phyloP scores from a whole-genome alignment of 768 basidiomycete genomes.

The Kwoniella botswanensis region DNA sequence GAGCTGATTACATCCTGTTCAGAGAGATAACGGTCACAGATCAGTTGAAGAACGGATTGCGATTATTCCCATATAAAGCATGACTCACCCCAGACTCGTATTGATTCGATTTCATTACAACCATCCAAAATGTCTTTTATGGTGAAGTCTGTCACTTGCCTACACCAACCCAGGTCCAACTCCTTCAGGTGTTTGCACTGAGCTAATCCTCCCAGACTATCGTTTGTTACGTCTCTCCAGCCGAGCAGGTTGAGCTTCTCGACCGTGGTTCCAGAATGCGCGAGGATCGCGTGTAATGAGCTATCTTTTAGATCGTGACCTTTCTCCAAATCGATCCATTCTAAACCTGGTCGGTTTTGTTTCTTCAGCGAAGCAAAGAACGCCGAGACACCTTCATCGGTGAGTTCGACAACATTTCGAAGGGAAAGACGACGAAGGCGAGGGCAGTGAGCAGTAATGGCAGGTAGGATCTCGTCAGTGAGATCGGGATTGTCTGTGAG shows the following conservation, averaged over 20 bases:
- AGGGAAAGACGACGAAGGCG: constrained; percentile 66
- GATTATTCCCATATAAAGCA: too few relatives aligned
- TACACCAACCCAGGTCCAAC: constrained; percentile 84
- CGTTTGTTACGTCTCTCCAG: constrained; percentile 68
- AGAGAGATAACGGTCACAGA: background rate
- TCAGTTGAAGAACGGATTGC: background rate
- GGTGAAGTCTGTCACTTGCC: constrained; percentile 79
- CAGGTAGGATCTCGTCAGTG: constrained; percentile 63
- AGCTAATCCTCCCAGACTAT: constrained; percentile 60
- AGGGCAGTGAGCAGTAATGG: constrained; percentile 65
- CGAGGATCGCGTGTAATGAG: constrained; percentile 69
- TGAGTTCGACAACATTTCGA: constrained; percentile 67
- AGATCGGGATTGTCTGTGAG: constrained; percentile 73
- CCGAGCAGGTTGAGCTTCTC: constrained; percentile 74
- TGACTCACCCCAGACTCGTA: constrained; percentile 63
- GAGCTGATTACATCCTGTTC: constrained; percentile 55
- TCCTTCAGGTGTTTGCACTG: constrained; percentile 61
- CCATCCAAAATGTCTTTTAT: constrained; percentile 70
- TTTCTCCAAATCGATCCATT: constrained; percentile 67
- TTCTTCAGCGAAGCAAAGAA: constrained; percentile 71
- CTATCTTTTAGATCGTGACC: constrained; percentile 65
- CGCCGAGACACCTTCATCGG: constrained; percentile 70
- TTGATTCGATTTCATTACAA: constrained; percentile 60
- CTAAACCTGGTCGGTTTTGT: constrained; percentile 41
- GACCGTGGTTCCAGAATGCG: constrained; percentile 69